Percentiles rank a stretch among this genome's conserved stretches.
phyloP scores from a whole-genome alignment of 1,139 yeast species.

The Kluyveromyces marxianus region DNA sequence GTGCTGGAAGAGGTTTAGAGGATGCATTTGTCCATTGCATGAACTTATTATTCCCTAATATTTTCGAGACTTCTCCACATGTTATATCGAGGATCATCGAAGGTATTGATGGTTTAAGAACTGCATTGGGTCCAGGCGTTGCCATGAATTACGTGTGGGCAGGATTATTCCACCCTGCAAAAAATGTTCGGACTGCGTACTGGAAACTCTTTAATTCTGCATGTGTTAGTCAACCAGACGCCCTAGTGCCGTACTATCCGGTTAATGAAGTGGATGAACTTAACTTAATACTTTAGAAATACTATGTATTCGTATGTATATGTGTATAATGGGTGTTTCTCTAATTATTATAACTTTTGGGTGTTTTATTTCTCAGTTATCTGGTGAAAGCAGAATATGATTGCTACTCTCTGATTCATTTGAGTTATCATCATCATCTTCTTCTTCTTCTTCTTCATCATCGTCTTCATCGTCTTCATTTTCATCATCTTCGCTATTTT shows the following conservation, averaged over 20 bases:
- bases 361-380: too few species aligned
- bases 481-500: neutral
- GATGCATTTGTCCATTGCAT: constrained; percentile 70
- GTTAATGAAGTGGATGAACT: constrained; percentile 39
- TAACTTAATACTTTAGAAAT: constrained; percentile 28
- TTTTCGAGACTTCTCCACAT: constrained; percentile 92
- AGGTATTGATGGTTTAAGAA: constrained; percentile 67
- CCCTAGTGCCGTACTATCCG: constrained; percentile 82
- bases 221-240: constrained; percentile 66
- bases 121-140: constrained; percentile 69
- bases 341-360: too few species aligned
- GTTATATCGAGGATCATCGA: constrained; percentile 79
- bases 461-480: neutral
- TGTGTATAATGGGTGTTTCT: too few species aligned
- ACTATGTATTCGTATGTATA: neutral
- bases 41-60: constrained; percentile 72
- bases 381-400: too few species aligned
- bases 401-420: too few species aligned
- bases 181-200: constrained; percentile 74
- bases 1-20: constrained; percentile 67
- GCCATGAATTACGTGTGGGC: constrained; percentile 74
- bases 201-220: constrained; percentile 80
- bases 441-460: neutral
- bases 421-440: neutral
- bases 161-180: constrained; percentile 90